Percentiles rank a stretch among this genome's conserved stretches.
Conservation (phyloP, 352 stramenopile genomes). For the Phytophthora chlamydospora region DNA sequence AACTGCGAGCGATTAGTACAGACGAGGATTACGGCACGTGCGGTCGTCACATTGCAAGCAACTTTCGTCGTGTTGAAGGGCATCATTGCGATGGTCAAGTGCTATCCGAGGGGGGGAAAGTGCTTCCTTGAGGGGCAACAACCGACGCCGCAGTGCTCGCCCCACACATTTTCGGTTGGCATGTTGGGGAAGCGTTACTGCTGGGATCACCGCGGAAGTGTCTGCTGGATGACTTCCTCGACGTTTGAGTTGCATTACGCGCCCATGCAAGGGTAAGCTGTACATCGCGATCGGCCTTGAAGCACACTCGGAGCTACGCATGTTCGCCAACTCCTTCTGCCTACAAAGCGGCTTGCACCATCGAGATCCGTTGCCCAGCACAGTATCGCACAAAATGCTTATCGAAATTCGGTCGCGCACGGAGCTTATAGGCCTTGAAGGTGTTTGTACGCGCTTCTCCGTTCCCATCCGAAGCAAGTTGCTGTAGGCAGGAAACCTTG, state of each 20-base stretch:
- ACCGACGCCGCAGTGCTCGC: neutral
- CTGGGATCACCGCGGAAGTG: neutral
- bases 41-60: slow-evolving; percentile 4
- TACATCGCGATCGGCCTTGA: too few species aligned
- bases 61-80: slow-evolving; percentile 2
- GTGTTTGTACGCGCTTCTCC: slow-evolving; percentile 15
- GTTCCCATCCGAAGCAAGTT: slow-evolving; percentile 21
- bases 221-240: too few species aligned
- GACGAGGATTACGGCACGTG: neutral
- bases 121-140: neutral
- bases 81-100: slow-evolving; percentile 14
- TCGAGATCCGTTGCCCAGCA: slow-evolving; percentile 9
- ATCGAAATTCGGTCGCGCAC: slow-evolving; percentile 6
- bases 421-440: slow-evolving; percentile 13
- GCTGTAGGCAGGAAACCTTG: neutral
- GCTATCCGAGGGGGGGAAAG: too few species aligned
- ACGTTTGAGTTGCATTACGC: too few species aligned
- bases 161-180: slow-evolving; percentile 1
- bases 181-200: neutral
- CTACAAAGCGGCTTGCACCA: slow-evolving; percentile 8
- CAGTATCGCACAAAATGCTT: neutral
- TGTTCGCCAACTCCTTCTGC: neutral
- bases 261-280: too few species aligned
- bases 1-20: slow-evolving; percentile 5
- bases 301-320: too few species aligned